These are phyloP conservation scores for Pseudogymnoascus sp. DNA, from an alignment of 2,329 filamentous ascomycete genomes.

Conservation along the genomic window DNA sequence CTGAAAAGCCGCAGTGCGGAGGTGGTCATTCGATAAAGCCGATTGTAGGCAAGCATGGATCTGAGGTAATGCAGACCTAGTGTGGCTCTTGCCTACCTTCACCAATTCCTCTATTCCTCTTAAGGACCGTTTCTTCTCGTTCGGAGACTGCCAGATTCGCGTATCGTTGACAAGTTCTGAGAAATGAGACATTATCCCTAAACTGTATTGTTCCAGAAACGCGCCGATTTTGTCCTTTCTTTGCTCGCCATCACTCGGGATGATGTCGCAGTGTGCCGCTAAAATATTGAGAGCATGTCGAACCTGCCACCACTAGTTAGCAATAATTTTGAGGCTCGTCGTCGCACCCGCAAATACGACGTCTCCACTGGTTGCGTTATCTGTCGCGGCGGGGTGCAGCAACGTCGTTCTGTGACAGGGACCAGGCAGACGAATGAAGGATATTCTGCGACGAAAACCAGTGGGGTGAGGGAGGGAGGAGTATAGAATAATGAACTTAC, in stretches of 20 bases:
- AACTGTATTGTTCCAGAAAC: constrained; percentile 75
- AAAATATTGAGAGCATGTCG: constrained; percentile 31
- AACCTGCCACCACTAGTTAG: constrained; percentile 21
- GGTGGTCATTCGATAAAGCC: constrained; percentile 62
- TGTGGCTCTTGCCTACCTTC: constrained; percentile 60
- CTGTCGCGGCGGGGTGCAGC: background rate
- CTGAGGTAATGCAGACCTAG: constrained; percentile 73
- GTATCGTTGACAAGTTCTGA: constrained; percentile 69
- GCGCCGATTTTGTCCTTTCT: constrained; percentile 47
- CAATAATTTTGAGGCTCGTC: background rate
- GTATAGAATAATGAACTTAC: constrained; percentile 36
- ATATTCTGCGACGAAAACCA: background rate
- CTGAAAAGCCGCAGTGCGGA: constrained; percentile 71
- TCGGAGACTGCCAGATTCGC: constrained; percentile 44
- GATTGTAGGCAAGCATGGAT: constrained; percentile 89
- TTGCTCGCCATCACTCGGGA: constrained; percentile 34
- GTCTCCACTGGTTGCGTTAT: background rate
- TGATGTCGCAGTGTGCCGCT: constrained; percentile 33
- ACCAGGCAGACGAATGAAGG: background rate
- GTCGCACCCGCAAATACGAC: background rate
- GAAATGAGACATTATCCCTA: constrained; percentile 79
- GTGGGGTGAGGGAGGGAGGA: background rate
- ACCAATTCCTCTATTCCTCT: constrained; percentile 85
- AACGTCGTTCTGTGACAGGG: background rate
- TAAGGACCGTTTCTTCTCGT: constrained; percentile 69